These are phyloP conservation scores for Ramalina intermedia DNA, from an alignment of 495 filamentous ascomycete genomes.

Conservation along the genomic window DNA sequence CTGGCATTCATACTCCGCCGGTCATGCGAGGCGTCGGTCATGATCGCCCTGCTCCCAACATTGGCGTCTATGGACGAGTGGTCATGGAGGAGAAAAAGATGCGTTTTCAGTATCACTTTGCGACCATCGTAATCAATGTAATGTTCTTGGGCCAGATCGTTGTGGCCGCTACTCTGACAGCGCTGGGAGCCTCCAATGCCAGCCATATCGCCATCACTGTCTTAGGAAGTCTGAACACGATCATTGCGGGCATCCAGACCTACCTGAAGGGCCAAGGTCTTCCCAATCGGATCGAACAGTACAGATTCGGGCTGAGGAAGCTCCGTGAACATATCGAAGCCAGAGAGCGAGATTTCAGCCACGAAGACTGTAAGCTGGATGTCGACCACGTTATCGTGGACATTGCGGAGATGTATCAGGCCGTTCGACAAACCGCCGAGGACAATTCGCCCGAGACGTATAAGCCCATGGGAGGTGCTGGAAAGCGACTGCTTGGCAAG, in stretches of 20 bases:
- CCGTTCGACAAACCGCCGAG: slow-evolving; percentile 9
- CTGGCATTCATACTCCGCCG: slow-evolving; percentile 31
- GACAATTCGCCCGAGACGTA: slow-evolving; percentile 11
- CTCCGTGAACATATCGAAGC: slow-evolving; percentile 52
- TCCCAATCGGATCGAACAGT: slow-evolving; percentile 42
- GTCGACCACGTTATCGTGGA: slow-evolving; percentile 7
- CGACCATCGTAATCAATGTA: slow-evolving; percentile 33
- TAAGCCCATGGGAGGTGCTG: slow-evolving; percentile 8
- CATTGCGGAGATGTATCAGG: slow-evolving; percentile 9
- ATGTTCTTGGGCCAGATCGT: slow-evolving; percentile 46
- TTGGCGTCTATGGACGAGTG: slow-evolving; percentile 46
- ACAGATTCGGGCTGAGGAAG: slow-evolving; percentile 43
- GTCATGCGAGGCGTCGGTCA: slow-evolving; percentile 13
- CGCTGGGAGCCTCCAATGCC: slow-evolving; percentile 43
- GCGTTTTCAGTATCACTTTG: slow-evolving; percentile 13
- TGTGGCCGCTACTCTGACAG: slow-evolving; percentile 46
- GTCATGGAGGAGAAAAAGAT: slow-evolving; percentile 35
- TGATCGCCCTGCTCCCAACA: slow-evolving; percentile 33
- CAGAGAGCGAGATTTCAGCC: slow-evolving; percentile 29
- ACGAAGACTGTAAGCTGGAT: slow-evolving; percentile 4
- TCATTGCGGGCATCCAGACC: slow-evolving; percentile 47
- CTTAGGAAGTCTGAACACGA: slow-evolving; percentile 50
- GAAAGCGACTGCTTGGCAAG: slow-evolving; percentile 6
- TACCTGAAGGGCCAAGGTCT: slow-evolving; percentile 49
- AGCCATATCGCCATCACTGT: slow-evolving; percentile 40